Evolutionary conservation across 2,329 filamentous ascomycete species (phyloP), one percentile per base, ranked within the genome.

Genomic region (Fusarium succisae): DNA sequence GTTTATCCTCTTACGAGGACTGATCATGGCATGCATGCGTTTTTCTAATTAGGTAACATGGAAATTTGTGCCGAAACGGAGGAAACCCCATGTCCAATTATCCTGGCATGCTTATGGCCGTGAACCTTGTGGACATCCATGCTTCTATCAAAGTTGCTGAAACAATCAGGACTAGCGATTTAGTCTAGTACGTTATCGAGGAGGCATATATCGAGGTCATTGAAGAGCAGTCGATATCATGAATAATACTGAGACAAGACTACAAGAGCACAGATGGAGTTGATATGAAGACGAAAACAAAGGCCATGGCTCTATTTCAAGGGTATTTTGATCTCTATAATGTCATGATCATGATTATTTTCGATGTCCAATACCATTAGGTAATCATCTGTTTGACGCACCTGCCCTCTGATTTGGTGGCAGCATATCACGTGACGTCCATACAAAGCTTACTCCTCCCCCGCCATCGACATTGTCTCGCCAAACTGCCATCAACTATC

Each of bases 391-490:
- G 26, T 55, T 72, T 47, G 37, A 13, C 37, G 47, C 51, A 66
- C 53, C 39, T 39, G 47, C 63, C 50, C 24, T 53, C 39, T 54
- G 43, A 63, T 75, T 63, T 59, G 48, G 43, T 53, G 54, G 43
- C 30, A n/a, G 11, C 9, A 17, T 5, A 43, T 77, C 77, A 79
- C 77, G 77, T 79, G 77, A 41, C 1, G 10, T 12, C 9, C 11
- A 6, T 32, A 17, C 26, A 38, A 66, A 63, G 69, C 50, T 59
- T 69, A 59, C 64, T 71, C 73, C 69, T 66, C 71, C 78, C 79
- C 79, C 79, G 79, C 79, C 77, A 79, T 75, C 74, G 69, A 78
- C 74, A 77, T 80, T 80, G 76, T 66, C 61, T 72, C 75, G 65
- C 65, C 68, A 62, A 73, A 71, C 51, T 43, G 59, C 57, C 74